These are phyloP conservation scores for Rhynchospora tenuis DNA, from an alignment of 176 grass and related monocot species.

Conservation along the genomic window DNA sequence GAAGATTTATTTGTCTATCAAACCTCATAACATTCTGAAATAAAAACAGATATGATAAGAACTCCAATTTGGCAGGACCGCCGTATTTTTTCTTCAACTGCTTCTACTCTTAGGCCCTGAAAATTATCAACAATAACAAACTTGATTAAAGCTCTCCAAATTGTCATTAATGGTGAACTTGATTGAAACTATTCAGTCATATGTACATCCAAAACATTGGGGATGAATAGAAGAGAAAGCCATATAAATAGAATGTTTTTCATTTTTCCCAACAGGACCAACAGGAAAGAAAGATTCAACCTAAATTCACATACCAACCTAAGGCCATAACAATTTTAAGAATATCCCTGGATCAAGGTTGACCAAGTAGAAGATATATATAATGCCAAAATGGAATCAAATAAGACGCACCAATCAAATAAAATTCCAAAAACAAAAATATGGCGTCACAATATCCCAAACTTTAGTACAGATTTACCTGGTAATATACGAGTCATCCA, in stretches of 20 bases:
- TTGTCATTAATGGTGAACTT: background rate
- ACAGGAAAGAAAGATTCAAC: background rate
- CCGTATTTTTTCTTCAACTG: background rate
- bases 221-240: background rate
- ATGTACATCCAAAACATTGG: background rate
- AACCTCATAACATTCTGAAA: background rate
- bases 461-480: conserved; percentile 27
- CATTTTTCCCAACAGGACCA: background rate
- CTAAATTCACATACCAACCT: background rate
- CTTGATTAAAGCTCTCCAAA: conserved; percentile 1
- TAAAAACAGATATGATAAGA: background rate
- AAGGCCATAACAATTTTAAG: background rate
- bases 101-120: conserved; percentile 24
- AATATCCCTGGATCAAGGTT: background rate
- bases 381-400: background rate
- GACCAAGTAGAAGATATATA: background rate
- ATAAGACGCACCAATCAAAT: background rate
- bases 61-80: background rate
- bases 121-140: background rate
- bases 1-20: background rate
- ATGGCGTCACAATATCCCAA: background rate
- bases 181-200: background rate
- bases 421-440: background rate
- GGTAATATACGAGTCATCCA: conserved; percentile 84
- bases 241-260: background rate